Evolutionary conservation across 805 yeast species (phyloP).

Genomic region (Myxozyma nipponensis): DNA sequence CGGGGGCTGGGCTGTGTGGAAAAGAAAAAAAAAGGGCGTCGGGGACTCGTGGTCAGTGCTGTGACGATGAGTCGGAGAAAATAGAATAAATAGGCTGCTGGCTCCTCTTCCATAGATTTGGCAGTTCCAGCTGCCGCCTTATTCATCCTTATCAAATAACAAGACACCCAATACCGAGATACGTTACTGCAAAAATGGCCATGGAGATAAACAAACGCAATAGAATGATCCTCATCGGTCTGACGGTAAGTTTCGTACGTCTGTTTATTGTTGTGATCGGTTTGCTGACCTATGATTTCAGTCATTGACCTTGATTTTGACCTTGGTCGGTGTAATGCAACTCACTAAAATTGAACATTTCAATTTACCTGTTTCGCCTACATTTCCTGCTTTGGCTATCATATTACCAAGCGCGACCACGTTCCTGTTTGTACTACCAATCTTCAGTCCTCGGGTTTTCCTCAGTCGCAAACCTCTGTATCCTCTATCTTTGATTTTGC

Average conservation of each 20-base stretch:
- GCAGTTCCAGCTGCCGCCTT: too few relatives aligned
- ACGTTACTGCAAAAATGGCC: not conserved
- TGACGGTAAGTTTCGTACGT: not conserved
- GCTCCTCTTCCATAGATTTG: too few relatives aligned
- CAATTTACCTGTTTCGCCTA: conserved; percentile 13
- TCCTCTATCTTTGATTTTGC: conserved; percentile 7
- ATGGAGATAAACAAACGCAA: conserved; percentile 1
- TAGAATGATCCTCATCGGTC: not conserved
- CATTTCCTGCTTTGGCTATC: conserved; percentile 19
- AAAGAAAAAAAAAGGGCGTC: too few relatives aligned
- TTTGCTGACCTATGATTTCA: not conserved
- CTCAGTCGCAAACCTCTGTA: conserved; percentile 10
- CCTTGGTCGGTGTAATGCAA: conserved; percentile 24
- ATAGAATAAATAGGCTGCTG: too few relatives aligned
- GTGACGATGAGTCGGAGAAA: too few relatives aligned
- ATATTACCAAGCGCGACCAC: conserved; percentile 11
- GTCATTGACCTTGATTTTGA: conserved; percentile 19
- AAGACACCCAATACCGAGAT: too few relatives aligned
- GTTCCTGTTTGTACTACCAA: conserved; percentile 13
- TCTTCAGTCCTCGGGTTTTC: conserved; percentile 16
- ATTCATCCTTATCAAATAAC: too few relatives aligned
- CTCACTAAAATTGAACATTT: conserved; percentile 21
- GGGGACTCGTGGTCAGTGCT: too few relatives aligned
- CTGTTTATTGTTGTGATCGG: not conserved
- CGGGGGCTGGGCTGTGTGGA: too few relatives aligned